Conservation (phyloP, 805 yeast species). For the Hanseniaspora clermontiae region DNA sequence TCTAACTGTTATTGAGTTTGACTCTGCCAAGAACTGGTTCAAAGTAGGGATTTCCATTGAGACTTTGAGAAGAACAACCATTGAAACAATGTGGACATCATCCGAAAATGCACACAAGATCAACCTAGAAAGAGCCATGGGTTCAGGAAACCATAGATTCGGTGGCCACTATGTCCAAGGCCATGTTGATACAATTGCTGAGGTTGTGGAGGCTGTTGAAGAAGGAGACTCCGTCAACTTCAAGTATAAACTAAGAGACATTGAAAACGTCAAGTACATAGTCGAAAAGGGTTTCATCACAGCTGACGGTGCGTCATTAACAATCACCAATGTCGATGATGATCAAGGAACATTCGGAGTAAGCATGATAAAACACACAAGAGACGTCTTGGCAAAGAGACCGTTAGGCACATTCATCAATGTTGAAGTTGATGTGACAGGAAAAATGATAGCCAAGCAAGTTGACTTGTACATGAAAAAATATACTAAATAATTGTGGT, state of each 20-base stretch:
- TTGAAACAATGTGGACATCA: slow-evolving; percentile 39
- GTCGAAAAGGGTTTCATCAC: slow-evolving; percentile 93
- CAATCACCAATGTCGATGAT: slow-evolving; percentile 70
- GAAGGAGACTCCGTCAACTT: slow-evolving; percentile 72
- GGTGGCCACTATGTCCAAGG: slow-evolving; percentile 99
- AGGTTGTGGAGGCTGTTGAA: slow-evolving; percentile 36
- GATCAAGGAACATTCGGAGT: slow-evolving; percentile 48
- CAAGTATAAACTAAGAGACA: slow-evolving; percentile 60
- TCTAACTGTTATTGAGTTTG: slow-evolving; percentile 79
- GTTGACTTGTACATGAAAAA: slow-evolving; percentile 45
- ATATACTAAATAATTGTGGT: slow-evolving; percentile 37
- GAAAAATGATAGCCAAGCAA: slow-evolving; percentile 83
- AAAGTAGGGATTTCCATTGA: slow-evolving; percentile 91
- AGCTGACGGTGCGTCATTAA: slow-evolving; percentile 84
- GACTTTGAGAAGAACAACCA: slow-evolving; percentile 67
- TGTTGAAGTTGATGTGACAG: slow-evolving; percentile 89
- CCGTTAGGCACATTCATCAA: slow-evolving; percentile 55
- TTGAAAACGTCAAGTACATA: slow-evolving; percentile 49
- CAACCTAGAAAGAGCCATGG: slow-evolving; percentile 84
- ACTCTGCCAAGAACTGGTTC: slow-evolving; percentile 36
- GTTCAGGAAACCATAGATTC: slow-evolving; percentile 55
- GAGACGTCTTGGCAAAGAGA: slow-evolving; percentile 56
- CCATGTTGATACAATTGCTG: slow-evolving; percentile 84
- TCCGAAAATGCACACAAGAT: slow-evolving; percentile 42
- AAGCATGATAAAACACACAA: slow-evolving; percentile 87